Conservation (phyloP, 805 yeast species). For the Metschnikowia lunata region DNA sequence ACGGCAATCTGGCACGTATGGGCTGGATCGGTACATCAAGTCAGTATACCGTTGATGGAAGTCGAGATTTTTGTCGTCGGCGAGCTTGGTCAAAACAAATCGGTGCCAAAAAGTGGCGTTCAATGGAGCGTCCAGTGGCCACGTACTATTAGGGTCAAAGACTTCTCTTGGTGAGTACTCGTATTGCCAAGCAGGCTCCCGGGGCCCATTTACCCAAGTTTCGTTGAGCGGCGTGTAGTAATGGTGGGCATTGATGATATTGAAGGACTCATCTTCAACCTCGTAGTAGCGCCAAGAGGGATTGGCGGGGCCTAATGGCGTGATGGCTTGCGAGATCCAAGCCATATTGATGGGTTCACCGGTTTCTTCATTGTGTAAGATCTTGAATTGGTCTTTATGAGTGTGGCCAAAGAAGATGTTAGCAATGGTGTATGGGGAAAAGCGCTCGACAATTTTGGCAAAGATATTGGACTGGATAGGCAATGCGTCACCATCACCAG, state of each 20-base stretch:
- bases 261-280: constrained; percentile 57
- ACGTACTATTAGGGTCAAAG: constrained; percentile 45
- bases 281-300: constrained; percentile 74
- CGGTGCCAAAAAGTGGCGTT: constrained; percentile 67
- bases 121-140: constrained; percentile 59
- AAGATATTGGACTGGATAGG: constrained; percentile 59
- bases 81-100: constrained; percentile 44
- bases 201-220: constrained; percentile 49
- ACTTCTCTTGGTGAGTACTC: constrained; percentile 63
- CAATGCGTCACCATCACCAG: constrained; percentile 48
- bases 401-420: constrained; percentile 70
- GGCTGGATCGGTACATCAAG: constrained; percentile 51
- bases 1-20: constrained; percentile 40
- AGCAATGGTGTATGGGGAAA: constrained; percentile 65
- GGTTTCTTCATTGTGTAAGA: constrained; percentile 46
- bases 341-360: constrained; percentile 47
- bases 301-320: constrained; percentile 56
- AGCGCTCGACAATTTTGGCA: constrained; percentile 56
- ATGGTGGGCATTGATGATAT: constrained; percentile 55
- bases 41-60: constrained; percentile 49
- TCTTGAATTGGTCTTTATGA: constrained; percentile 62
- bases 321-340: constrained; percentile 63
- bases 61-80: constrained; percentile 31
- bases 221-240: constrained; percentile 58
- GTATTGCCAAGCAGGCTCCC: constrained; percentile 57